Base-by-base conservation (phyloP, 2,329 filamentous ascomycete genomes). In the Elsinoe australis region DNA sequence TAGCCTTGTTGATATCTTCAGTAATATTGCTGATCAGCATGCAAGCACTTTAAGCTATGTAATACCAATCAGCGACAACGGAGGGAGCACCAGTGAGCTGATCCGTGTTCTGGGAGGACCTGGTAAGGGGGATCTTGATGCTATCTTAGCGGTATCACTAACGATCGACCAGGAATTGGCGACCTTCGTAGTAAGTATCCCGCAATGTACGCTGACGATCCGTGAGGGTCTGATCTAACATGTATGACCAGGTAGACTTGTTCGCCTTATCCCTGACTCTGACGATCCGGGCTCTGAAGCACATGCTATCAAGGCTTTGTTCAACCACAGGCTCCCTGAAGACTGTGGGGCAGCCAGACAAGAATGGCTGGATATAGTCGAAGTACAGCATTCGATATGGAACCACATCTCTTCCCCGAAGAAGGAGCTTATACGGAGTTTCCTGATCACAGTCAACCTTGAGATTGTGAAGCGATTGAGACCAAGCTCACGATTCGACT, bases 41-140 rank as follows among this genome's bases (percentile, higher is more conserved):
- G 67, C 75, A 32, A 84, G 83, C 59, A 71, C 75, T 2, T 68
- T 94, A 33, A 87, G 79, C 66, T 94, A 94, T 64, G 80, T 95
- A 51, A 94, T 96, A 46, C 90, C 90, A 28, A 95, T 95, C 62
- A 92, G 85, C 55, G 90, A 96, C 68, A 96, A 96, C 66, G 90
- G 90, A 41, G 90, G 90, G 31, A 94, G 86, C 57, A 94, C 88
- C 2, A 94, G 87, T 35, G 90, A 96, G 69, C 72, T 95, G 59
- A 94, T 95, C 55, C 78, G 92, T 28, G 88, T 96, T 28, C 92
- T 96, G 67, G 92, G 90, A 10, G 92, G 92, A 1, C 90, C 90
- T 55, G 90, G 90, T 83, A 68, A 49, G 67, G 39, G 10, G 8
- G 8, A 9, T 32, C 10, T 19, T 15, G 4, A 33, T 36, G 14